Evolutionary conservation across 805 yeast species (phyloP).

Genomic region (Starmerella ratchasimensis): DNA sequence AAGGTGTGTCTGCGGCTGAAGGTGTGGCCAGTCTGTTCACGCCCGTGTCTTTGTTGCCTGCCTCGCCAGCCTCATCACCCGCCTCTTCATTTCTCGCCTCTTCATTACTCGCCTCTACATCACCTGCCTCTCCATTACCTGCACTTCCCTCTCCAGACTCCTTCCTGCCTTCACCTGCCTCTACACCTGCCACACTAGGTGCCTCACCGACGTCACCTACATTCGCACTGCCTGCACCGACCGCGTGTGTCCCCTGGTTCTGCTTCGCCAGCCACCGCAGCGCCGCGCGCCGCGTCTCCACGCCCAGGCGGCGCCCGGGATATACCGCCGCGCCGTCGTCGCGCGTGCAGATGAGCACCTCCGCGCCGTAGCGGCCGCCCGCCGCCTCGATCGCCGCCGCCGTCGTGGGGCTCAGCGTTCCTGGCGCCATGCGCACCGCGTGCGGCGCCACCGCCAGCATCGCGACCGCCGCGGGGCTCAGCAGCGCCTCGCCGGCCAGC

Average conservation of each 20-base stretch:
- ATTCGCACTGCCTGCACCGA: background rate
- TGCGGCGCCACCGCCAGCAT: conserved; percentile 6
- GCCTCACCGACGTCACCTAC: too few species aligned
- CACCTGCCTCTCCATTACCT: too few species aligned
- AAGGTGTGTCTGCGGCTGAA: too few species aligned
- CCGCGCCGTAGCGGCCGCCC: conserved; percentile 42
- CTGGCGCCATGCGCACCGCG: conserved; percentile 17
- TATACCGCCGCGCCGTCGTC: conserved; percentile 13
- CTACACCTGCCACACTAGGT: too few species aligned
- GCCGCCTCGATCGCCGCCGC: conserved; percentile 59
- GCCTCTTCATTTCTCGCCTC: too few species aligned
- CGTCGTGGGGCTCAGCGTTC: conserved; percentile 55
- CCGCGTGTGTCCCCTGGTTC: too few species aligned
- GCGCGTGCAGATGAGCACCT: conserved; percentile 9
- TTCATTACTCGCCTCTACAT: too few species aligned
- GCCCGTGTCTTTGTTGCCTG: too few species aligned
- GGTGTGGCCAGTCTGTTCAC: too few species aligned
- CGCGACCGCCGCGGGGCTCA: background rate
- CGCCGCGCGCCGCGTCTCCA: conserved; percentile 7
- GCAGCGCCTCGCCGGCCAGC: background rate
- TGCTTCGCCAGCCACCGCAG: conserved; percentile 14
- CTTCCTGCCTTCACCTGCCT: too few species aligned
- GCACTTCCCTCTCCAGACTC: too few species aligned
- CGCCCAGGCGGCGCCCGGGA: conserved; percentile 9
- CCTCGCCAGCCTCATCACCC: too few species aligned